Percentiles rank a stretch among this genome's conserved stretches.
Evolutionary conservation across 345 rosid genomes (phyloP).

Genomic region (Populus deltoides): DNA sequence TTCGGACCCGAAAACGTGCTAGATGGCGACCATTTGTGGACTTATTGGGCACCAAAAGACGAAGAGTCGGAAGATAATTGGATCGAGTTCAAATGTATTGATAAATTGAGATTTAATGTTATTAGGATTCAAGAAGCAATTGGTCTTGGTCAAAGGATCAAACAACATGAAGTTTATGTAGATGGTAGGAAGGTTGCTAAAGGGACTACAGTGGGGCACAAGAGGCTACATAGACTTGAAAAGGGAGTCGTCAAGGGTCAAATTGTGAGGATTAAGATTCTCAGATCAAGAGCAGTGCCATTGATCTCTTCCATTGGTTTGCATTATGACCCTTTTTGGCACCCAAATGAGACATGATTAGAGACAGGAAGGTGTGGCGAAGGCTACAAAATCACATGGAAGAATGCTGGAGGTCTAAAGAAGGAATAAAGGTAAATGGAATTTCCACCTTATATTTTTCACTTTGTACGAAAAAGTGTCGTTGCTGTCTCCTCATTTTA

Average conservation of each 20-base stretch:
- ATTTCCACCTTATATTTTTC: no score
- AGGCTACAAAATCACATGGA: no score
- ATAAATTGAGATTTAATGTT: conserved; percentile 50
- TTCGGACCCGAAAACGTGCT: conserved; percentile 61
- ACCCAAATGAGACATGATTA: conserved; percentile 13
- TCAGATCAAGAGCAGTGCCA: conserved; percentile 48
- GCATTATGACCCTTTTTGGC: conserved; percentile 59
- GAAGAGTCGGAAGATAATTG: conserved; percentile 30
- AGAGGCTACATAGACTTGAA: conserved; percentile 55
- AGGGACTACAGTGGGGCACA: conserved; percentile 65
- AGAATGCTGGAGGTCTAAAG: no score
- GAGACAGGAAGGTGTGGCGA: neutral
- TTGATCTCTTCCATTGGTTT: conserved; percentile 64
- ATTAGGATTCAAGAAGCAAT: conserved; percentile 68
- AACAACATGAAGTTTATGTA: conserved; percentile 46
- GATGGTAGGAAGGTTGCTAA: conserved; percentile 45
- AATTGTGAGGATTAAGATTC: conserved; percentile 42
- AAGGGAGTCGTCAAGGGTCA: conserved; percentile 29
- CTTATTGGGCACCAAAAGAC: conserved; percentile 59
- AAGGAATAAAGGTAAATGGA: no score
- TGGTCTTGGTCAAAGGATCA: conserved; percentile 67
- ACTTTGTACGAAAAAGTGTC: no score
- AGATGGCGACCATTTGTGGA: conserved; percentile 59
- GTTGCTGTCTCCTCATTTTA: no score
- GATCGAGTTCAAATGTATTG: conserved; percentile 40